These are phyloP conservation scores for Hemileccinum rubropunctum DNA, from an alignment of 768 basidiomycete genomes.

Conservation along the genomic window DNA sequence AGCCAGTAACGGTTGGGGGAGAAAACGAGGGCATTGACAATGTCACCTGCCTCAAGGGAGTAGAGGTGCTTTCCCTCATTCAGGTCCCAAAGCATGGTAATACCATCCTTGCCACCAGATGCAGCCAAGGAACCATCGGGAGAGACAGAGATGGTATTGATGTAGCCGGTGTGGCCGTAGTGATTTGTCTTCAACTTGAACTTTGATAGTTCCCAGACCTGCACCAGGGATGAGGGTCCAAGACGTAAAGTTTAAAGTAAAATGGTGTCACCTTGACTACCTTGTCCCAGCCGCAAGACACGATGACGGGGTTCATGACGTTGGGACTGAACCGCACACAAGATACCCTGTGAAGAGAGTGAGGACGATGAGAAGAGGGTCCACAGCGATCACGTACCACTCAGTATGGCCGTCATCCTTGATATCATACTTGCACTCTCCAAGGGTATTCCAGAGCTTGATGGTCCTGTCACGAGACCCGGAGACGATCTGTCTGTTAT, in stretches of 20 bases:
- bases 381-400: constrained; percentile 51
- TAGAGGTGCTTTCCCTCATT: constrained; percentile 99
- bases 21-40: constrained; percentile 99
- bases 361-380: not conserved
- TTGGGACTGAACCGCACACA: constrained; percentile 99
- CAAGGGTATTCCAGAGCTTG: constrained; percentile 99
- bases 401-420: constrained; percentile 98
- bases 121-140: constrained; percentile 99
- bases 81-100: constrained; percentile 99
- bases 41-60: constrained; percentile 96
- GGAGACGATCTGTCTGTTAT: constrained; percentile 99
- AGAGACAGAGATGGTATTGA: constrained; percentile 97
- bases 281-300: constrained; percentile 99
- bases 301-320: constrained; percentile 95
- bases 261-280: constrained; percentile 86
- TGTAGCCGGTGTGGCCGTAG: constrained; percentile 98
- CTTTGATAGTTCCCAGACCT: constrained; percentile 99
- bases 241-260: not conserved
- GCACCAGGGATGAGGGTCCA: constrained; percentile 32
- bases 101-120: constrained; percentile 98
- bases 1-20: constrained; percentile 99
- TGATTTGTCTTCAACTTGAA: constrained; percentile 99
- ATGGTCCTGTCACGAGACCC: constrained; percentile 96
- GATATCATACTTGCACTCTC: constrained; percentile 99
- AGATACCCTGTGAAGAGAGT: constrained; percentile 69